A percentile compares a stretch with the other conserved stretches of the same genome.
Evolutionary conservation across 306 rosid genomes (phyloP).

Genomic region (Geum urbanum): DNA sequence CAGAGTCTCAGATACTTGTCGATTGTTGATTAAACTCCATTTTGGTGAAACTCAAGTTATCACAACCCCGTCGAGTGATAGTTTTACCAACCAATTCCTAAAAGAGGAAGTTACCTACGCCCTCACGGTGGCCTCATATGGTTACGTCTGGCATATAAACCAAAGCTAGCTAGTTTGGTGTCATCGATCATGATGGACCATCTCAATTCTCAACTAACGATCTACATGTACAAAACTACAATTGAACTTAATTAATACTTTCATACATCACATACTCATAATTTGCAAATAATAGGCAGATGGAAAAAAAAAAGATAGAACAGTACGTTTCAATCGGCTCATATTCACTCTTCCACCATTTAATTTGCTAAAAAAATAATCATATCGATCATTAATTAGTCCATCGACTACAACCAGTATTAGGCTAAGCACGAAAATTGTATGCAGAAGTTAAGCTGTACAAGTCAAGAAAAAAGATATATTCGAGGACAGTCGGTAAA

Average conservation of each 20-base stretch:
- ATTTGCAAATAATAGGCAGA: background rate
- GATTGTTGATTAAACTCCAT: background rate
- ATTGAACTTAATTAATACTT: background rate
- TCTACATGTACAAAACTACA: background rate
- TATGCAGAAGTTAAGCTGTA: background rate
- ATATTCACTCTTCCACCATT: background rate
- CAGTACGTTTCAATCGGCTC: too few species aligned
- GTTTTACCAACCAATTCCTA: background rate
- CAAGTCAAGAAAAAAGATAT: too few species aligned
- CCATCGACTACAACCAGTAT: background rate
- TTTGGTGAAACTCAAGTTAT: background rate
- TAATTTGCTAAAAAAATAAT: background rate
- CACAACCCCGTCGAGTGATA: background rate
- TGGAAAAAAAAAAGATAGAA: too few species aligned
- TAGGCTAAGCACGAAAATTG: background rate
- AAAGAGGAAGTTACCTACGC: background rate
- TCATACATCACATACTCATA: background rate
- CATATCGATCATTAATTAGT: too few species aligned
- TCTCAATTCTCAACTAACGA: background rate
- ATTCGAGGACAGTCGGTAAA: background rate
- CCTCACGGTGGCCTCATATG: background rate
- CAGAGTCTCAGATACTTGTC: background rate
- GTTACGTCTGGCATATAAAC: background rate
- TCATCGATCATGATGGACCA: background rate
- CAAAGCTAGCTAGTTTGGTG: background rate